phyloP scores from a whole-genome alignment of 2,329 filamentous ascomycete genomes.

The Periconia sp. region DNA sequence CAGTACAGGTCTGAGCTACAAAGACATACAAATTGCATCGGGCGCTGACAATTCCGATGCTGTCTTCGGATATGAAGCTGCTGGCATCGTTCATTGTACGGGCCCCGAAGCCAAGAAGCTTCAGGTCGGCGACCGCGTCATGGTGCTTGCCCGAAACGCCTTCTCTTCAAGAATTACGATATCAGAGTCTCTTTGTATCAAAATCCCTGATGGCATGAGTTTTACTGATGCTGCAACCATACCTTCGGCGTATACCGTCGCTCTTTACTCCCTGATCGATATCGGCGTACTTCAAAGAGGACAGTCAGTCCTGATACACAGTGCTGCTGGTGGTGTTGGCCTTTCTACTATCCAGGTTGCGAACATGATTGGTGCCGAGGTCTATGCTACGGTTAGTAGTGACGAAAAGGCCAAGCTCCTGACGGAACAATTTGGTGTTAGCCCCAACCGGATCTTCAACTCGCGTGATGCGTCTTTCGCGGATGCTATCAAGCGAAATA shows the following conservation, averaged over 20 bases:
- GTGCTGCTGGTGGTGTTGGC: slow-evolving; percentile 23
- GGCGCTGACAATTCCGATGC: too few relatives aligned
- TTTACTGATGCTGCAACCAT: slow-evolving; percentile 37
- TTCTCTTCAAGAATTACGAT: slow-evolving; percentile 7
- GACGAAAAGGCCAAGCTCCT: slow-evolving; percentile 25
- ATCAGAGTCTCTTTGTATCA: slow-evolving; percentile 6
- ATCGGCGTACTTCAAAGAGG: slow-evolving; percentile 20
- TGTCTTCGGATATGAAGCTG: slow-evolving; percentile 19
- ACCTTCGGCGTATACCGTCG: slow-evolving; percentile 26
- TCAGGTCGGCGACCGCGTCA: slow-evolving; percentile 24
- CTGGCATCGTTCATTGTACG: slow-evolving; percentile 19
- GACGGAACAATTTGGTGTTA: slow-evolving; percentile 22
- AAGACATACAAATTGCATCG: too few relatives aligned
- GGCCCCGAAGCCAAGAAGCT: slow-evolving; percentile 15
- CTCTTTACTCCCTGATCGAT: slow-evolving; percentile 26
- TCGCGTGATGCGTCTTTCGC: slow-evolving; percentile 20
- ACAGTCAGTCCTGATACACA: slow-evolving; percentile 26
- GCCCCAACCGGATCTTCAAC: slow-evolving; percentile 38
- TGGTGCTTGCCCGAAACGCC: slow-evolving; percentile 1
- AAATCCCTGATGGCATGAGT: slow-evolving; percentile 31
- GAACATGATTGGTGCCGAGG: slow-evolving; percentile 21
- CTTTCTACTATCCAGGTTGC: slow-evolving; percentile 27
- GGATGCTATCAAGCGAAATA: slow-evolving; percentile 8
- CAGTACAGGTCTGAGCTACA: too few relatives aligned
- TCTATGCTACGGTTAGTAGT: slow-evolving; percentile 31